These are phyloP conservation scores for Dichotomopilus funicola DNA, from an alignment of 2,329 filamentous ascomycete species.

Conservation along the genomic window DNA sequence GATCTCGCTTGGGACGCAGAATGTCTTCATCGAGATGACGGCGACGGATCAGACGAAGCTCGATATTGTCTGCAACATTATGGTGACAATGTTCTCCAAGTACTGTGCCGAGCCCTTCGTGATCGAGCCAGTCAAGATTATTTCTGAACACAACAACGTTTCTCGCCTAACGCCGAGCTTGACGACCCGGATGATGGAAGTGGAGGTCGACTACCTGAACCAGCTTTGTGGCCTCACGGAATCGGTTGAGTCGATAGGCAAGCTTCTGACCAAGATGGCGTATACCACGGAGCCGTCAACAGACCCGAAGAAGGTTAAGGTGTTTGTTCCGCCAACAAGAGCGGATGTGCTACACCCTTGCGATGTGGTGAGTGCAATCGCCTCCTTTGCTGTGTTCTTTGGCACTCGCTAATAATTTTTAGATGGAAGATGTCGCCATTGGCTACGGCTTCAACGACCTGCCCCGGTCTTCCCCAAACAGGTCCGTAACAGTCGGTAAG, in stretches of 20 bases:
- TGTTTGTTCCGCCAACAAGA: slow-evolving; percentile 79
- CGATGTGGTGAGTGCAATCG: slow-evolving; percentile 53
- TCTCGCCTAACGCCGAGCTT: slow-evolving; percentile 77
- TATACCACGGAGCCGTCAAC: slow-evolving; percentile 71
- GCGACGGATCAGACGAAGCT: slow-evolving; percentile 94
- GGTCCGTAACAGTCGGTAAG: slow-evolving; percentile 77
- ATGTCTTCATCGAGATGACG: slow-evolving; percentile 95
- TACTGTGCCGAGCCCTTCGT: slow-evolving; percentile 87
- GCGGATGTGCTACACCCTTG: slow-evolving; percentile 94
- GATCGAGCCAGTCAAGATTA: slow-evolving; percentile 86
- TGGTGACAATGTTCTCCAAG: slow-evolving; percentile 94
- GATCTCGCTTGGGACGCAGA: slow-evolving; percentile 83
- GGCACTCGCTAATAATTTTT: neutral
- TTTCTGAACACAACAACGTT: slow-evolving; percentile 84
- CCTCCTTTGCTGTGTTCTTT: neutral
- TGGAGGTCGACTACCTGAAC: slow-evolving; percentile 91
- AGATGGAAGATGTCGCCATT: slow-evolving; percentile 94
- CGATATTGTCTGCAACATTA: slow-evolving; percentile 90
- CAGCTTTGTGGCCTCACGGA: slow-evolving; percentile 79
- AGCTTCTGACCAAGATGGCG: slow-evolving; percentile 82
- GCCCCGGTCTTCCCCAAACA: slow-evolving; percentile 77
- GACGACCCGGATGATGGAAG: slow-evolving; percentile 66
- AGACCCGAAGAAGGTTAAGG: slow-evolving; percentile 63
- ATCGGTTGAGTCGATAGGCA: slow-evolving; percentile 66
- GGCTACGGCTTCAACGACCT: slow-evolving; percentile 97